phyloP scores from a whole-genome alignment of 148 eudicot species.

The Vaccinium myrtillus region DNA sequence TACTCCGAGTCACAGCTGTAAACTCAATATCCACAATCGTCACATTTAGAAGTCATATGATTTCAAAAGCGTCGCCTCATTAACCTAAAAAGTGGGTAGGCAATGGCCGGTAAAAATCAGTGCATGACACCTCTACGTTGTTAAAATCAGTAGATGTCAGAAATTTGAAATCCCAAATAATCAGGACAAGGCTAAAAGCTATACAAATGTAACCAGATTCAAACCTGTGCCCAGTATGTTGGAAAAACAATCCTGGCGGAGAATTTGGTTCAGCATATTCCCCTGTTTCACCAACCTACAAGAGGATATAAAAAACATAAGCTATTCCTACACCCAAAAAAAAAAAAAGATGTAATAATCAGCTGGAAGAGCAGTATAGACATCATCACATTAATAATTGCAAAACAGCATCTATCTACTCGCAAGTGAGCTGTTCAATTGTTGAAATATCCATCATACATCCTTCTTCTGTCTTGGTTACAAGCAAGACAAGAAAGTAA shows the following conservation, averaged over 20 bases:
- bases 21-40: too few species aligned
- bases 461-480: neutral
- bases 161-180: neutral
- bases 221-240: constrained; percentile 95
- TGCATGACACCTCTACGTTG: neutral
- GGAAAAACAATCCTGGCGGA: constrained; percentile 82
- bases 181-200: neutral
- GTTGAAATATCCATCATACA: neutral
- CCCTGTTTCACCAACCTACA: constrained; percentile 68
- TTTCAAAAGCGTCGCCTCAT: too few species aligned
- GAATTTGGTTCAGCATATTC: constrained; percentile 49
- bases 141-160: neutral
- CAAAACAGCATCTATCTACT: neutral
- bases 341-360: neutral
- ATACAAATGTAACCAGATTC: constrained; percentile 14
- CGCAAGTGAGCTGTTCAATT: neutral
- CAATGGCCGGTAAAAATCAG: too few species aligned
- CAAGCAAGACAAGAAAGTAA: neutral
- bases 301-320: constrained; percentile 8
- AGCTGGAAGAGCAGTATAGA: neutral
- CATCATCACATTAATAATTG: neutral
- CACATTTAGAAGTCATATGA: too few species aligned
- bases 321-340: neutral
- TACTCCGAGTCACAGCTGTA: too few species aligned
- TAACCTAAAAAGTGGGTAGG: too few species aligned